Evolutionary conservation across 805 yeast species (phyloP), one percentile per base, ranked within the genome.

Genomic region (Metschnikowia lochheadii): DNA sequence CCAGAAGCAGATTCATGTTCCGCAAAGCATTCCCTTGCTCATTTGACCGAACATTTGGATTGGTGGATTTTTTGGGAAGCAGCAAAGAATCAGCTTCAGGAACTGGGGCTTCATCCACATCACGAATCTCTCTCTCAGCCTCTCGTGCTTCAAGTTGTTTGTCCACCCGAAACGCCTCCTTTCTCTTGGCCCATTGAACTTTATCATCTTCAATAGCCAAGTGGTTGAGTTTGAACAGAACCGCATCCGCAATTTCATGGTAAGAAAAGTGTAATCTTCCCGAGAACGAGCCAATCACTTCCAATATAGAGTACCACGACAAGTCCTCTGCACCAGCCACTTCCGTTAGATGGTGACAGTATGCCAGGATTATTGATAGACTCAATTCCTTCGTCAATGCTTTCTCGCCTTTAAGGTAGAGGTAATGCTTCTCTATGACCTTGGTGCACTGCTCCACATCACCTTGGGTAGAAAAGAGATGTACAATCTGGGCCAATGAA

Each of bases 381-480:
- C 69, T 63, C 23, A 73, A 55, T 10, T 70, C 71, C 42, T 65
- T 67, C 31, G 66, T 63, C 35, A 73, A 53, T 1, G 69, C 69
- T 34, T 46, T 58, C 47, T 69, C 68, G 3, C 77, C 45, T 32
- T 33, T 42, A 23, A 42, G 45, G 51, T 69, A 73, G 6, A 73
- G 50, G 51, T 58, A 70, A 48, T 70, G 73, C 42, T 70, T 56
- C 49, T 74, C 76, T 11, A 74, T 65, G 13, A 73, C 56, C 5
- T 60, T 49, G 8, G 70, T 49, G 1, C 74, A 64, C 64, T 63
- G 67, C 14, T 61, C 44, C 5, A 71, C 69, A 53, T 74, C 78
- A 5, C 78, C 78, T 46, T 66, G 59, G 3, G 60, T 51, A 2
- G 74, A 57, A 10, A 73, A 59, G 0, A 64, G 57, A 33, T 66